These are phyloP conservation scores for Beta macrorhiza DNA, from an alignment of 179 eudicot species.

Conservation along the genomic window DNA sequence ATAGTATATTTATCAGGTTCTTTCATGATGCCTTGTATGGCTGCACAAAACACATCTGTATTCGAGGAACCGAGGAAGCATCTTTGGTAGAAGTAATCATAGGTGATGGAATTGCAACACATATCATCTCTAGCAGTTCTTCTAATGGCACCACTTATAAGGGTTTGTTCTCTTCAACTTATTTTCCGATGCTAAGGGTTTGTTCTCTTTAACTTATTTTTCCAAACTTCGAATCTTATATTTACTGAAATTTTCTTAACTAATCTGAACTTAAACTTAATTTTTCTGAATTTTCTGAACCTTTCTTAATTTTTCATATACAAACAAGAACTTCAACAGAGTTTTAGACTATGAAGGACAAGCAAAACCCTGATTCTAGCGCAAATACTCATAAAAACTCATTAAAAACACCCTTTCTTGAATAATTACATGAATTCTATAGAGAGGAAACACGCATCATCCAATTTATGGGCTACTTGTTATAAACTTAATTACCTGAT, in stretches of 20 bases:
- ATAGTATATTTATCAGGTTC: background rate
- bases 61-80: background rate
- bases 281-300: no score
- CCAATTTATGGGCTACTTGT: background rate
- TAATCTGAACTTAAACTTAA: no score
- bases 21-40: background rate
- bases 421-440: background rate
- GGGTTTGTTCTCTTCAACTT: no score
- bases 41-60: constrained; percentile 6
- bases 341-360: background rate
- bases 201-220: no score
- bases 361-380: background rate
- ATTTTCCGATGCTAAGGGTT: no score
- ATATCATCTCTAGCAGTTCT: background rate
- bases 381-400: background rate
- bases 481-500: constrained; percentile 43
- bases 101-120: background rate
- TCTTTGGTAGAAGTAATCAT: background rate
- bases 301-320: background rate
- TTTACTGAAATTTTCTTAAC: no score
- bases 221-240: no score
- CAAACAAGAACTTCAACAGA: background rate
- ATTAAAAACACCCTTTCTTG: background rate
- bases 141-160: background rate
- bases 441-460: background rate